Base-by-base conservation (phyloP, 2,329 filamentous ascomycete genomes). In the Scedosporium boydii region DNA sequence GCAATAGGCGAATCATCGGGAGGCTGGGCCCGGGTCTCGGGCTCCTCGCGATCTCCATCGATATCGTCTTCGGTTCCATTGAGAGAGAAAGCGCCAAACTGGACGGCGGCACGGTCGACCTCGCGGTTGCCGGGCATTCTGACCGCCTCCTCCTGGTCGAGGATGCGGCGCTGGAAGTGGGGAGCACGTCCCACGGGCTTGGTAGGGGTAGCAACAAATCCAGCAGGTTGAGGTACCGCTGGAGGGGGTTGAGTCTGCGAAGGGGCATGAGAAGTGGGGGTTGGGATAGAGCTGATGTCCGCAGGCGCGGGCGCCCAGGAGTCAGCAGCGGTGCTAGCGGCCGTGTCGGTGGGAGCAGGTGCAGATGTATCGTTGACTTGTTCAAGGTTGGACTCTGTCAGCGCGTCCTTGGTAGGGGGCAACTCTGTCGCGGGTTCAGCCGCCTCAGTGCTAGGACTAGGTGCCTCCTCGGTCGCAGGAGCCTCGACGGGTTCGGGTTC, bases 41-140 rank as follows among this genome's bases (percentile, higher is more conserved):
- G 87, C 75, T 98, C 92, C 77, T 99, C 95, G 65, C 93, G 87
- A 71, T 97, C 92, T 66, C 93, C 92, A 71, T 98, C 95, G 66
- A 96, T 90, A 70, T 97, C 93, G 61, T 92, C 89, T 58, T 93
- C 89, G 64, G 84, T 84, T 61, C 87, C 92, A 71, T 90, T 93
- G 70, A 99, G 76, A 71, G 89, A 96, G 81, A 99, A 91, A 74
- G 93, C 96, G 66, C 95, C 95, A 73, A 99, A 99, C 73, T 98
- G 93, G 58, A 99, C 92, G 59, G 93, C 90, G 67, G 93, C 86
- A 69, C 92, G 88, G 73, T 98, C 93, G 29, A 99, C 89, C 61
- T 95, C 93, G 68, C 95, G 92, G 78, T 97, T 96, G 64, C 91
- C 92, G 56, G 95, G 95, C 93, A 99, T 97, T 67, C 96, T 92